These are phyloP conservation scores for Kalmusia sp. DNA, from an alignment of 2,329 filamentous ascomycete species.

Conservation along the genomic window DNA sequence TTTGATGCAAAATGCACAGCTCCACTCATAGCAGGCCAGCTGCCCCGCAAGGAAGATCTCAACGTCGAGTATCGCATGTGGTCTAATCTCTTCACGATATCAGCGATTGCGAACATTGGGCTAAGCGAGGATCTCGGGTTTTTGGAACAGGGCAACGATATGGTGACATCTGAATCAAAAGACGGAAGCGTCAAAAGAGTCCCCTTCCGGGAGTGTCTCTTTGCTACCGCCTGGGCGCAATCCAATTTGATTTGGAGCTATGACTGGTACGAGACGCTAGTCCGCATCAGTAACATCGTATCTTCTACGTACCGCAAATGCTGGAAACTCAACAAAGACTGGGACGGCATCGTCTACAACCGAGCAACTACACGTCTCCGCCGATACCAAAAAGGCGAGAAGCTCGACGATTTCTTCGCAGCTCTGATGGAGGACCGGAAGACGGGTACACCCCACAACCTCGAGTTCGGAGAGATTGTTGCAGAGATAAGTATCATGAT, in stretches of 20 bases:
- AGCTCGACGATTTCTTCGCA: conserved; percentile 60
- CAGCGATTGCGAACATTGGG: conserved; percentile 50
- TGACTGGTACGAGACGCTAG: neutral
- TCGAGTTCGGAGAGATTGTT: conserved; percentile 3
- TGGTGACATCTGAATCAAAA: conserved; percentile 25
- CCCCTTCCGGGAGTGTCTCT: neutral
- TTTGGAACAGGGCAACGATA: conserved; percentile 45
- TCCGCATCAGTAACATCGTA: neutral
- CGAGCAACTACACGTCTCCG: neutral
- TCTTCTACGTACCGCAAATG: neutral
- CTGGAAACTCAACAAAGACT: neutral
- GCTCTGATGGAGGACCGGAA: conserved; percentile 51
- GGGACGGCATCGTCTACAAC: neutral
- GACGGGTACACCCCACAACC: conserved; percentile 30
- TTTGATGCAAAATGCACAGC: conserved; percentile 45
- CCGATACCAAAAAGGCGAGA: conserved; percentile 46
- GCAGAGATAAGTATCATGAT: conserved; percentile 14
- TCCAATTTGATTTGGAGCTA: conserved; percentile 2
- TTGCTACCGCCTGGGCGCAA: neutral
- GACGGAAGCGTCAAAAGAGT: conserved; percentile 13
- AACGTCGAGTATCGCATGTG: conserved; percentile 47
- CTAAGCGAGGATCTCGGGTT: conserved; percentile 46
- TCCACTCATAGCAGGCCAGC: conserved; percentile 12
- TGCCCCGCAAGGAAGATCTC: conserved; percentile 25
- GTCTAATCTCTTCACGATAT: conserved; percentile 47